A percentile compares a stretch with the other conserved stretches of the same genome.
Evolutionary conservation across 805 yeast species (phyloP).

Genomic region (Zygosaccharomyces gambellarensis): DNA sequence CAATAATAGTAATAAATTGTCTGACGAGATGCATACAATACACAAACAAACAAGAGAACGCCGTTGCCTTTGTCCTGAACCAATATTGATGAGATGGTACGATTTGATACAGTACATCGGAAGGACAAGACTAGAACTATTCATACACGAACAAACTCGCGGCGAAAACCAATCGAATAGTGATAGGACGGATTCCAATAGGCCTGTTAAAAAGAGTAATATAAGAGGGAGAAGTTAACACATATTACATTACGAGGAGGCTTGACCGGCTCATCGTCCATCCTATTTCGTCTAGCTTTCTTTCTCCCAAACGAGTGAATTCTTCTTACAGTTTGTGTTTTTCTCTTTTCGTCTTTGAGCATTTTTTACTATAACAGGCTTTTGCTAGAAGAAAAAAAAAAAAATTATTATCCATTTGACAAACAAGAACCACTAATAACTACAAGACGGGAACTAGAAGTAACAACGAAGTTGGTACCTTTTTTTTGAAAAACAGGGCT

Average conservation of each 20-base stretch:
- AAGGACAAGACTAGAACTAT: too few species aligned
- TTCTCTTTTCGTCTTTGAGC: constrained; percentile 7
- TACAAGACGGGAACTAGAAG: not conserved
- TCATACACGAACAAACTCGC: too few species aligned
- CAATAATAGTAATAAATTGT: not conserved
- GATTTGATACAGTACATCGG: too few species aligned
- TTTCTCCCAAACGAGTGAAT: constrained; percentile 2
- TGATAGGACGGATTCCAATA: too few species aligned
- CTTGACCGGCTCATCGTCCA: not conserved
- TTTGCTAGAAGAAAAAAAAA: constrained; percentile 1
- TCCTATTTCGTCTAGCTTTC: not conserved
- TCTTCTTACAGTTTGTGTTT: constrained; percentile 3
- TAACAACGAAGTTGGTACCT: too few species aligned
- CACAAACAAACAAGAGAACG: not conserved
- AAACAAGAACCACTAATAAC: not conserved
- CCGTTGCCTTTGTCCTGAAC: too few species aligned
- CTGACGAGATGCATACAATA: not conserved
- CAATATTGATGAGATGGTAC: too few species aligned
- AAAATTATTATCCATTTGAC: not conserved
- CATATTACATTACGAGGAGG: too few species aligned
- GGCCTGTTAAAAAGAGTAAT: too few species aligned
- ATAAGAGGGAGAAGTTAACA: too few species aligned
- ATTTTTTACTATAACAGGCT: not conserved
- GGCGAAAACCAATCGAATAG: too few species aligned
- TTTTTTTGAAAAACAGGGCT: too few species aligned